Base-by-base conservation (phyloP, 139 green algal genomes). In the Chlorella sp. region DNA sequence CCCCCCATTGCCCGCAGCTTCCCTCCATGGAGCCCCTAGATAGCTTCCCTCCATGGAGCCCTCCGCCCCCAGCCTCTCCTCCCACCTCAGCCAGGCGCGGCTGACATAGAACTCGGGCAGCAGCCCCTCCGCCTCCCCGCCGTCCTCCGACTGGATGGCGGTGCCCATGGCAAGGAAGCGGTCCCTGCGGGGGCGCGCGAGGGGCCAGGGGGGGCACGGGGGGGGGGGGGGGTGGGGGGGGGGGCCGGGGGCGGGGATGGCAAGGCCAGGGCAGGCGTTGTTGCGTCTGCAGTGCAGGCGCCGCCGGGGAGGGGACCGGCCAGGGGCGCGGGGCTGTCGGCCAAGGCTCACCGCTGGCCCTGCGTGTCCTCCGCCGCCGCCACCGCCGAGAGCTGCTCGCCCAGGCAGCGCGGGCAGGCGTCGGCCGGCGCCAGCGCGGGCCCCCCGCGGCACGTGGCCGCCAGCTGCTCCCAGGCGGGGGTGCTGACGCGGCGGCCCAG, bases 331-430 rank as follows among this genome's bases (percentile, higher is more conserved):
- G 46, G 46, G 17, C 46, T 17, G 46, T 55, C 17, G 14, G 14
- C 14, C 46, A 55, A 14, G 17, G 46, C 46, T 14, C 46, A 55
- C 46, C 14, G 46, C 46, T 27, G 42, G 31, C 53, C 70, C 55
- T 76, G 40, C 9, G 70, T 68, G 56, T 76, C 70, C 56, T 67
- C 56, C 31, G 46, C 35, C 0, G 70, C 56, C 0, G 29, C 43
- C 21, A 67, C 42, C 21, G 15, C 17, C 9, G 67, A 42, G n/a
- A 76, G 56, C 29, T 48, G 40, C 1, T 36, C 42, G 0, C n/a
- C 50, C 62, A 91, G 74, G 85, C 87, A 91, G 9, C 31, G 8
- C 14, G 29, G 60, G 72, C 87, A 91, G 8, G 72, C 38, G 46
- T 87, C 80, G 5, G 4, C 33, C 0, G 73, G 67, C 2, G 42